Conservation (phyloP, 2,329 filamentous ascomycete species). For the Pyricularia sp. region DNA sequence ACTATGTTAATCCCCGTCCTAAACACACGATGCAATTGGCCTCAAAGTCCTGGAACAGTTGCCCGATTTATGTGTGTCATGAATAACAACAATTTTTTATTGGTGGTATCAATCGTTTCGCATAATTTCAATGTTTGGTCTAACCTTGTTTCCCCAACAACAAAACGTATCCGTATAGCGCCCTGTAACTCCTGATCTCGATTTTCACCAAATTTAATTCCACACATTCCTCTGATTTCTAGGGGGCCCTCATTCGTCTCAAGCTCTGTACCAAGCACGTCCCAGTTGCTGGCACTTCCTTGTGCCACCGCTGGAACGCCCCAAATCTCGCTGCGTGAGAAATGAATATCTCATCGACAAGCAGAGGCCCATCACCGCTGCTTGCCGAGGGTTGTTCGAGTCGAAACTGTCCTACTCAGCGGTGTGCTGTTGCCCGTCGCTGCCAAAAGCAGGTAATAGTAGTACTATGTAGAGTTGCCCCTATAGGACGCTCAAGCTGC, state of each 20-base stretch:
- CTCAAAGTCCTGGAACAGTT: background rate
- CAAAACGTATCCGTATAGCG: background rate
- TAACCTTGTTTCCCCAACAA: background rate
- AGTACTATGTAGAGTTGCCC: background rate
- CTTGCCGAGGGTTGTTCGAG: background rate
- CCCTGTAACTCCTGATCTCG: background rate
- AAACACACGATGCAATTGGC: background rate
- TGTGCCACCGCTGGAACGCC: background rate
- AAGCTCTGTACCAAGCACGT: background rate
- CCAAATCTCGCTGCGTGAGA: background rate
- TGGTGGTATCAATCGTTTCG: background rate
- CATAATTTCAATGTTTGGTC: background rate
- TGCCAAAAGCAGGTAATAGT: background rate
- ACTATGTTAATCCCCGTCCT: background rate
- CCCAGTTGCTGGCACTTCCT: background rate
- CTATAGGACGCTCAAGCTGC: slow-evolving; percentile 16
- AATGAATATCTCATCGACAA: background rate
- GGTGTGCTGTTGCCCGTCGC: background rate
- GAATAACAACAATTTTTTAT: background rate
- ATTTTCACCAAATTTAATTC: background rate
- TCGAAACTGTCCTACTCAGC: background rate
- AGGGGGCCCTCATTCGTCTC: background rate
- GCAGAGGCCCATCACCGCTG: background rate
- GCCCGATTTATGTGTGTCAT: background rate
- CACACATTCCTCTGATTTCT: background rate